These are phyloP conservation scores for Lentinula boryana DNA, from an alignment of 768 basidiomycete genomes.

Conservation along the genomic window DNA sequence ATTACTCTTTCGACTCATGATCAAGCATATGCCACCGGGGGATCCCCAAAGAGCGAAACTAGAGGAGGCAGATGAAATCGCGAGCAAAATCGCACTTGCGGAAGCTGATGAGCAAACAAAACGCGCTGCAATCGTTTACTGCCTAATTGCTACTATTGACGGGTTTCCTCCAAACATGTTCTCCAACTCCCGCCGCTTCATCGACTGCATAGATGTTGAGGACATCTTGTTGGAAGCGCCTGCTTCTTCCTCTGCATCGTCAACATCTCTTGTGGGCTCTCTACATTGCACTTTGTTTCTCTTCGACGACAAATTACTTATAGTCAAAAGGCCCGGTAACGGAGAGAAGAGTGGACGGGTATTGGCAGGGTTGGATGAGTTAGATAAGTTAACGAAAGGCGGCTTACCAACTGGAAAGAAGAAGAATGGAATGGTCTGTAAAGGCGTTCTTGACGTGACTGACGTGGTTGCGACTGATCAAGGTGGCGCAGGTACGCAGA, in stretches of 20 bases:
- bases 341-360: slow-evolving; percentile 70
- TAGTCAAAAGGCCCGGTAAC: slow-evolving; percentile 78
- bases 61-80: slow-evolving; percentile 79
- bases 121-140: slow-evolving; percentile 84
- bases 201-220: slow-evolving; percentile 92
- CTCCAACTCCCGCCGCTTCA: slow-evolving; percentile 79
- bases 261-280: slow-evolving; percentile 34
- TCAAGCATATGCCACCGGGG: slow-evolving; percentile 77
- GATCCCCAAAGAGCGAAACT: slow-evolving; percentile 78
- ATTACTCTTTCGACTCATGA: slow-evolving; percentile 85
- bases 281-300: slow-evolving; percentile 88
- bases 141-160: slow-evolving; percentile 77
- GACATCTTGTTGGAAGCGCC: slow-evolving; percentile 58
- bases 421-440: slow-evolving; percentile 78
- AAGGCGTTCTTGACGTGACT: slow-evolving; percentile 78
- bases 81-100: slow-evolving; percentile 85
- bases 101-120: slow-evolving; percentile 91
- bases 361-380: slow-evolving; percentile 71
- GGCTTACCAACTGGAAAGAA: slow-evolving; percentile 59
- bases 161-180: slow-evolving; percentile 90
- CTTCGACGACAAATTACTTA: slow-evolving; percentile 90
- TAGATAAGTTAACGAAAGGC: slow-evolving; percentile 68
- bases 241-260: slow-evolving; percentile 36
- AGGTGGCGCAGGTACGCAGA: slow-evolving; percentile 67
- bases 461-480: slow-evolving; percentile 81